Evolutionary conservation across 805 yeast species (phyloP), one percentile per base, ranked within the genome.

Genomic region (Sungouiella thailandica): DNA sequence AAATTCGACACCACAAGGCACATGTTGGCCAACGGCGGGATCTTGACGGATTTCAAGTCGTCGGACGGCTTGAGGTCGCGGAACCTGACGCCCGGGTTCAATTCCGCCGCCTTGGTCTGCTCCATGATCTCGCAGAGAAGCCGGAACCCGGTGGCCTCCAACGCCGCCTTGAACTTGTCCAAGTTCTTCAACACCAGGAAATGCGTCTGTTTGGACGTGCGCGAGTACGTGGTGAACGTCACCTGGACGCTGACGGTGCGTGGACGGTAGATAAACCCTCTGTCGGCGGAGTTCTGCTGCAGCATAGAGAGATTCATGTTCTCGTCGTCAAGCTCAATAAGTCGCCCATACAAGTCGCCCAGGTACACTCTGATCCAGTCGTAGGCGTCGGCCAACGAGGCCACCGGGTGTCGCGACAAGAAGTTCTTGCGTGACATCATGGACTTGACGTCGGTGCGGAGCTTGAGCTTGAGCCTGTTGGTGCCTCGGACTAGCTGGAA

Each of bases 401-500:
- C 57, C 2, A 89, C 77, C 0, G 62, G 65, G 5, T 77, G 62
- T 8, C 66, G 65, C 0, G 75, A 72, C 31, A 80, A 58, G 55
- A 90, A 80, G 51, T 88, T 86, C 53, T 93, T 93, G 31, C 80
- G 79, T 0, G 96, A 82, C 59, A 80, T 79, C 97, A 93, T 90
- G 1, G 95, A 80, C 52, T 88, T 86, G 7, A 84, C 68, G 17
- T 78, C 76, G 0, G 78, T 72, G 29, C 83, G 66, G 9, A 74
- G 65, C 7, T 68, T 66, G 4, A 93, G 60, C 15, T 78, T 80
- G n/a, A 65, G 65, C 24, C 60, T 45, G 37, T 68, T 67, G 7
- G 65, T 57, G 0, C 97, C 97, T 19, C 88, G 62, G 0, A 80
- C 80, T 16, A 87, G 52, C 10, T 74, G 60, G 50, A 67, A 80